Conservation (phyloP, 2,329 filamentous ascomycete species). For the Neofusicoccum umdonicola region DNA sequence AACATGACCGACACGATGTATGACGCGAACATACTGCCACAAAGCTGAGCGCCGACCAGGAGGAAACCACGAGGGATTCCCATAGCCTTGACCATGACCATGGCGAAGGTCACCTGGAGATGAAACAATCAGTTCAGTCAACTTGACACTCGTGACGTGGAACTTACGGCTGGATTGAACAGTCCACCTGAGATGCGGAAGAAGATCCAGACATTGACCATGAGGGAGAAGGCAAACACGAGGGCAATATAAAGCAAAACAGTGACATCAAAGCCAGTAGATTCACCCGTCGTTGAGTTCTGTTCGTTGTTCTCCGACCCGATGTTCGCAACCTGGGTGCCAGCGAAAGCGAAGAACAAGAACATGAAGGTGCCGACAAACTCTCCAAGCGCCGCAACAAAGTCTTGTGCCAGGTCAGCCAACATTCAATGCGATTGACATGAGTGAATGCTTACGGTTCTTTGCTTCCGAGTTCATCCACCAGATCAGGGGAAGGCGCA, state of each 20-base stretch:
- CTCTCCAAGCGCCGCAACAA: conserved; percentile 36
- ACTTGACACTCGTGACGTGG: too few relatives aligned
- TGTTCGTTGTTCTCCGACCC: conserved; percentile 24
- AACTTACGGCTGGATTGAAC: conserved; percentile 41
- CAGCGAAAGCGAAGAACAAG: conserved; percentile 40
- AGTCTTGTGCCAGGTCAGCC: conserved; percentile 20
- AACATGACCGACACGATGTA: conserved; percentile 36
- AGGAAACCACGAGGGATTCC: conserved; percentile 26
- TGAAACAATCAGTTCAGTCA: neutral
- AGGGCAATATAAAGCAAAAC: conserved; percentile 37
- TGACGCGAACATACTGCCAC: conserved; percentile 36
- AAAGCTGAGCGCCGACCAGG: conserved; percentile 36
- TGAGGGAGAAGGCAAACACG: conserved; percentile 37
- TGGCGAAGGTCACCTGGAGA: conserved; percentile 35
- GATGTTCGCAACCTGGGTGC: conserved; percentile 38
- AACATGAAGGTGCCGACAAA: conserved; percentile 43
- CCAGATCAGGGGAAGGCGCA: conserved; percentile 34
- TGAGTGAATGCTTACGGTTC: conserved; percentile 27
- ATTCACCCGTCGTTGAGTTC: conserved; percentile 23
- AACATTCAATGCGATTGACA: neutral
- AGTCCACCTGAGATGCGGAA: conserved; percentile 38
- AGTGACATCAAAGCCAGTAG: conserved; percentile 21
- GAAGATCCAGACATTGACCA: conserved; percentile 42
- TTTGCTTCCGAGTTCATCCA: conserved; percentile 38
- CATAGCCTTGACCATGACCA: conserved; percentile 34